Conservation (phyloP, 2,329 filamentous ascomycete genomes). For the Thelonectria discophora region DNA sequence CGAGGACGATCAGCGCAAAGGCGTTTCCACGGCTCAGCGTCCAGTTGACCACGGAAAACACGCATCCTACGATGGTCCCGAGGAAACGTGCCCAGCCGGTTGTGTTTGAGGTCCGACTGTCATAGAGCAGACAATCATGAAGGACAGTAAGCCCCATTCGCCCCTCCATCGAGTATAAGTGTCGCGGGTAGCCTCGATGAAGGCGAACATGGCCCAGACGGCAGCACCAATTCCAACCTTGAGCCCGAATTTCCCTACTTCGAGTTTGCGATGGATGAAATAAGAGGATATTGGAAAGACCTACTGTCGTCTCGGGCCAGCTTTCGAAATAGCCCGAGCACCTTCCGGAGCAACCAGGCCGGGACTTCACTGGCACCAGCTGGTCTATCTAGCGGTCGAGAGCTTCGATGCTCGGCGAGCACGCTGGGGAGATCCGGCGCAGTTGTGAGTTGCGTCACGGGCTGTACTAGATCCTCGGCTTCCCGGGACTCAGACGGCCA, state of each 20-base stretch:
- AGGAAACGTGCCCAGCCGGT: constrained; percentile 86
- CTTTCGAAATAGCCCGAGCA: constrained; percentile 50
- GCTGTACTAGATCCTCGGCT: constrained; percentile 29
- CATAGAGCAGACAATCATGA: constrained; percentile 99
- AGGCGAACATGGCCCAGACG: constrained; percentile 88
- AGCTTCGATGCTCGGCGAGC: neutral
- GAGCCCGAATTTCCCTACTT: constrained; percentile 73
- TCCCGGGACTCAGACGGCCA: constrained; percentile 48
- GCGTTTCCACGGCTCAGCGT: constrained; percentile 77
- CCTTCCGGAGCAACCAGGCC: constrained; percentile 31
- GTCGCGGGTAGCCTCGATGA: constrained; percentile 78
- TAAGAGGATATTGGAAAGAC: constrained; percentile 51
- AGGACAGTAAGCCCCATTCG: constrained; percentile 95
- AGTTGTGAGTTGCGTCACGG: constrained; percentile 10
- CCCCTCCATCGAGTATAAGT: constrained; percentile 89
- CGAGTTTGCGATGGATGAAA: constrained; percentile 48
- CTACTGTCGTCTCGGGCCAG: constrained; percentile 58
- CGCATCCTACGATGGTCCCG: constrained; percentile 83
- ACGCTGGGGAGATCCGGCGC: neutral
- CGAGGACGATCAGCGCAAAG: constrained; percentile 76
- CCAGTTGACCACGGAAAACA: constrained; percentile 82
- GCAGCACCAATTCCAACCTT: constrained; percentile 93
- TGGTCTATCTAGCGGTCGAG: constrained; percentile 20
- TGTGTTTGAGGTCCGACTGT: constrained; percentile 96
- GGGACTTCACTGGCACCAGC: constrained; percentile 33